Evolutionary conservation across 495 filamentous ascomycete species (phyloP).

Genomic region (Parachaetomium inaequale): DNA sequence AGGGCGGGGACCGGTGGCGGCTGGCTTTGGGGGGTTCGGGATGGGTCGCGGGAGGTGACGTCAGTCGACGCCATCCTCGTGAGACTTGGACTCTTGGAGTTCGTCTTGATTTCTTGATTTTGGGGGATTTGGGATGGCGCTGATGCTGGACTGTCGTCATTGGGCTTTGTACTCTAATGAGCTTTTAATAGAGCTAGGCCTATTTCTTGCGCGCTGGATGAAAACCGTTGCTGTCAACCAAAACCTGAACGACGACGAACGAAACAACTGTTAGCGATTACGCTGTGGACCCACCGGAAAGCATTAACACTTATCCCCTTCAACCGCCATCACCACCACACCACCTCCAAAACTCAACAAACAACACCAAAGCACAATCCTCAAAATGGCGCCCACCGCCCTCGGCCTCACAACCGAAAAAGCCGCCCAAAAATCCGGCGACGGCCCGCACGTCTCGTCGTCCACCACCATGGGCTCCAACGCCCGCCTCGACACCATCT

Average conservation of each 20-base stretch:
- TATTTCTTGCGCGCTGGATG: no score
- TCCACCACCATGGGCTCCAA: slow-evolving; percentile 24
- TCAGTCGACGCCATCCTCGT: slow-evolving; percentile 19
- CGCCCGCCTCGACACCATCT: slow-evolving; percentile 37
- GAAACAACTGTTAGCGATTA: background rate
- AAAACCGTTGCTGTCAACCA: background rate
- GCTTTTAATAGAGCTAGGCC: no score
- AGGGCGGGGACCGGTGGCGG: slow-evolving; percentile 12
- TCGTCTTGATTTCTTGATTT: slow-evolving; percentile 18
- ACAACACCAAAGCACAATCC: background rate
- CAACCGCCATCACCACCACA: background rate
- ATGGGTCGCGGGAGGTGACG: slow-evolving; percentile 18
- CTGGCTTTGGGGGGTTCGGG: slow-evolving; percentile 1
- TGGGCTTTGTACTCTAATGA: no score
- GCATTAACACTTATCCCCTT: background rate
- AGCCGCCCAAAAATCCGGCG: slow-evolving; percentile 15
- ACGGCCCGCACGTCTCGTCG: slow-evolving; percentile 15
- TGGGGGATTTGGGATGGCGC: background rate
- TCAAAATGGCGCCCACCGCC: slow-evolving; percentile 4
- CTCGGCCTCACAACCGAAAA: slow-evolving; percentile 9
- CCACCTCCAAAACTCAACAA: background rate
- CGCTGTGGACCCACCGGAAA: background rate
- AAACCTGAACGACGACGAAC: background rate
- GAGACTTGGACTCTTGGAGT: background rate
- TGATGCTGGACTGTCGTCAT: slow-evolving; percentile 9